Conservation (phyloP, 768 basidiomycete species). For the Boletus sp. region DNA sequence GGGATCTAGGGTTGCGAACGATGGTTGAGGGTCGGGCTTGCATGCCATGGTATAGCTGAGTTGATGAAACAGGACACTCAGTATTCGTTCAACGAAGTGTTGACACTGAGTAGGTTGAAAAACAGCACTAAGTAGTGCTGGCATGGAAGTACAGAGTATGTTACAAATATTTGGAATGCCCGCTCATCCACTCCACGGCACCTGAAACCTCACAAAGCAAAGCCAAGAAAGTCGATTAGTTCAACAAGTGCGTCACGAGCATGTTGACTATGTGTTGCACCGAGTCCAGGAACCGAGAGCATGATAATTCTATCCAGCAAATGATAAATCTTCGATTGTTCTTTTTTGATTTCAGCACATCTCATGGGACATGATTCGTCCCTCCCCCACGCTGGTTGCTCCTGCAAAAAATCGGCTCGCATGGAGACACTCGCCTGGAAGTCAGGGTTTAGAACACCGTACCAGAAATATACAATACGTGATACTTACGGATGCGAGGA, state of each 20-base stretch:
- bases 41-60: too few relatives aligned
- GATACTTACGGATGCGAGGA: not conserved
- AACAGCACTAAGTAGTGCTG: too few relatives aligned
- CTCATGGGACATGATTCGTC: not conserved
- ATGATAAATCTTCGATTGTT: not conserved
- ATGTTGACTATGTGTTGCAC: not conserved
- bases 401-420: not conserved
- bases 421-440: not conserved
- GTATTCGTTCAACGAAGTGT: too few relatives aligned
- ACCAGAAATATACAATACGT: not conserved
- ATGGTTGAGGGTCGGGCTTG: too few relatives aligned
- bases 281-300: not conserved
- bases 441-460: not conserved
- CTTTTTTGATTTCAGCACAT: not conserved
- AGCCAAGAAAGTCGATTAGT: not conserved
- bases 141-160: too few relatives aligned
- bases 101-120: too few relatives aligned
- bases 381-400: not conserved
- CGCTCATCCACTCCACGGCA: too few relatives aligned
- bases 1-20: too few relatives aligned
- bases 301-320: not conserved
- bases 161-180: too few relatives aligned
- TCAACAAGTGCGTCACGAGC: not conserved
- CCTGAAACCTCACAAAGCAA: too few relatives aligned
- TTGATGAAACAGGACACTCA: too few relatives aligned